Percentiles rank a stretch among this genome's conserved stretches.
phyloP scores from a whole-genome alignment of 176 grass and related monocot genomes.

The Dactylis glomerata region DNA sequence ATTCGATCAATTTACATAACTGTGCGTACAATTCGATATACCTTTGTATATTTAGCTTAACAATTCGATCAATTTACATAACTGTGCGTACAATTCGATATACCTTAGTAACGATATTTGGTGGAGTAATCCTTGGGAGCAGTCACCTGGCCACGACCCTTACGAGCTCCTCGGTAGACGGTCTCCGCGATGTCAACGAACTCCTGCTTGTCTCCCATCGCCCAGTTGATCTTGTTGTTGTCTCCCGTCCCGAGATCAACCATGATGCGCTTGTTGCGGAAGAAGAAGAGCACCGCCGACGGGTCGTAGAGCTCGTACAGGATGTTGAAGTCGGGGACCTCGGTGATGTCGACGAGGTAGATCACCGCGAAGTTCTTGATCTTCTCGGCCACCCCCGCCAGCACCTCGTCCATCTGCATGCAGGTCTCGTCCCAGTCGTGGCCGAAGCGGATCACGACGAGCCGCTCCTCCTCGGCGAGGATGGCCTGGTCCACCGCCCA shows the following conservation, averaged over 20 bases:
- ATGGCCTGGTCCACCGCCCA: background rate
- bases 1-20: no score
- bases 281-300: conserved; percentile 88
- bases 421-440: background rate
- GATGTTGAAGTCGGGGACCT: conserved; percentile 81
- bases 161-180: conserved; percentile 74
- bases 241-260: conserved; percentile 33
- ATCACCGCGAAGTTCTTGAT: conserved; percentile 69
- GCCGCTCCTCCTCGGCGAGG: background rate
- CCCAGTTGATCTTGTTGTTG: conserved; percentile 96
- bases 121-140: conserved; percentile 86
- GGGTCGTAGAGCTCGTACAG: conserved; percentile 90
- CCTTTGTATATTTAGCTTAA: no score
- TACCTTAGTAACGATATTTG: conserved; percentile 70
- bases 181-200: conserved; percentile 73
- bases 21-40: no score
- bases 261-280: conserved; percentile 87
- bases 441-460: background rate
- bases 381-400: no score
- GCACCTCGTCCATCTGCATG: background rate
- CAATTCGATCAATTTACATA: no score
- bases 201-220: conserved; percentile 33
- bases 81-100: no score
- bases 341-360: conserved; percentile 75
- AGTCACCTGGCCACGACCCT: conserved; percentile 71